phyloP scores from a whole-genome alignment of 1,284 basidiomycete genomes.

The Vanrija pseudolonga region DNA sequence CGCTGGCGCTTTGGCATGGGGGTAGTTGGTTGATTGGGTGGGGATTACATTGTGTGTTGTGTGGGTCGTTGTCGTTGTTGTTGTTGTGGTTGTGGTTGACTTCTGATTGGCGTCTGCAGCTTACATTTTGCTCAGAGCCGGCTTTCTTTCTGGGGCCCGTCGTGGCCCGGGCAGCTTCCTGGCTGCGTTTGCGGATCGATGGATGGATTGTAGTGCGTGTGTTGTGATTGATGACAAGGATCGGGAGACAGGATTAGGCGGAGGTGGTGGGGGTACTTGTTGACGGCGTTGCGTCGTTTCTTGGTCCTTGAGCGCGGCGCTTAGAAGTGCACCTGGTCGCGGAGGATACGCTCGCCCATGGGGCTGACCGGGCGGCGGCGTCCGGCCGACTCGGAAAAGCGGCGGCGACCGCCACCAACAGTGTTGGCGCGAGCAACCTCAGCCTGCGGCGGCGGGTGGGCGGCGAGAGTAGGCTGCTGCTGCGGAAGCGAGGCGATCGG shows the following conservation, averaged over 20 bases:
- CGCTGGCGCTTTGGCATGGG: too few species aligned
- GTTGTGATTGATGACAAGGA: neutral
- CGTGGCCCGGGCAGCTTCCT: neutral
- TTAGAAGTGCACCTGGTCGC: constrained; percentile 44
- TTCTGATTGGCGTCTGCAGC: too few species aligned
- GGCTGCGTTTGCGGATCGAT: neutral
- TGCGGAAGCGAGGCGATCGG: constrained; percentile 9
- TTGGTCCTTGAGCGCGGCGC: neutral
- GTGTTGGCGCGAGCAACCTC: neutral
- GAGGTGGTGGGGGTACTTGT: neutral
- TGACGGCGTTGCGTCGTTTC: neutral
- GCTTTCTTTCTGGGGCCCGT: too few species aligned
- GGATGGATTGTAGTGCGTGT: neutral
- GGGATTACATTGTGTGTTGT: too few species aligned
- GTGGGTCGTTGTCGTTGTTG: too few species aligned
- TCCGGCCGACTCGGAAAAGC: constrained; percentile 33
- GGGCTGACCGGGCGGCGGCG: constrained; percentile 44
- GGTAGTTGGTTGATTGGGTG: too few species aligned
- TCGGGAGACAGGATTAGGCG: neutral
- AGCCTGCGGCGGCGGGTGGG: constrained; percentile 12
- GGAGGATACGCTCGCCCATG: constrained; percentile 45
- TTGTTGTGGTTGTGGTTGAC: too few species aligned
- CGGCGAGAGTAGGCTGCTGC: constrained; percentile 6
- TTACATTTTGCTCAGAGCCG: too few species aligned
- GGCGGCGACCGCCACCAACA: constrained; percentile 8